These are phyloP conservation scores for Kokia cookei DNA, from an alignment of 441 rosid genomes.

Conservation along the genomic window DNA sequence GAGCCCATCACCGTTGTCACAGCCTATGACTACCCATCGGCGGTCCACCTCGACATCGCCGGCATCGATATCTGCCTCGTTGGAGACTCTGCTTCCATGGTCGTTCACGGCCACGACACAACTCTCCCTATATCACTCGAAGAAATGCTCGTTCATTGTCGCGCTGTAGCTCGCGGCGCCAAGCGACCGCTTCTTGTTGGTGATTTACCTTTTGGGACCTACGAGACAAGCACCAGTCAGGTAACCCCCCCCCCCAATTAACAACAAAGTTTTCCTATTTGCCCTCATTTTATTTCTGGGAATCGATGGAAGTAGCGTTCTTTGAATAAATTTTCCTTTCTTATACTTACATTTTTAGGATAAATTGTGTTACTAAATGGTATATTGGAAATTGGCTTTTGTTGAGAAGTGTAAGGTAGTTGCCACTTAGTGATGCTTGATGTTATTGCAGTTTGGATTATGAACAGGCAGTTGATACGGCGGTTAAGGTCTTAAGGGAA, in stretches of 20 bases:
- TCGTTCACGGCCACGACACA: conserved; percentile 90
- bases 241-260: conserved; percentile 18
- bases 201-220: conserved; percentile 86
- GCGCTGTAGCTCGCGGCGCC: conserved; percentile 87
- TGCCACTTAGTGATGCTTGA: conserved; percentile 7
- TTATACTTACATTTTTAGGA: neutral
- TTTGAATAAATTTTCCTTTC: neutral
- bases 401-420: neutral
- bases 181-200: conserved; percentile 73
- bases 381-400: neutral
- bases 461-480: conserved; percentile 84
- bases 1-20: conserved; percentile 79
- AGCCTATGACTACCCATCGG: conserved; percentile 89
- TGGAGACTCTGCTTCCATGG: conserved; percentile 96
- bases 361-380: neutral
- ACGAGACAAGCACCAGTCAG: conserved; percentile 66
- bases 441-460: conserved; percentile 28
- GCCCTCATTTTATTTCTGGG: neutral
- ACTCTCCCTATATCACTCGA: conserved; percentile 61
- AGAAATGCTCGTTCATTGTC: conserved; percentile 91
- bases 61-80: conserved; percentile 82
- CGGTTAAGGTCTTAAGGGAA: conserved; percentile 74
- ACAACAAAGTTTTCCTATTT: neutral
- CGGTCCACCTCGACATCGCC: conserved; percentile 76
- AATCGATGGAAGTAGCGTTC: neutral